These are phyloP conservation scores for Arbutus unedo DNA, from an alignment of 148 eudicot genomes.

Conservation along the genomic window DNA sequence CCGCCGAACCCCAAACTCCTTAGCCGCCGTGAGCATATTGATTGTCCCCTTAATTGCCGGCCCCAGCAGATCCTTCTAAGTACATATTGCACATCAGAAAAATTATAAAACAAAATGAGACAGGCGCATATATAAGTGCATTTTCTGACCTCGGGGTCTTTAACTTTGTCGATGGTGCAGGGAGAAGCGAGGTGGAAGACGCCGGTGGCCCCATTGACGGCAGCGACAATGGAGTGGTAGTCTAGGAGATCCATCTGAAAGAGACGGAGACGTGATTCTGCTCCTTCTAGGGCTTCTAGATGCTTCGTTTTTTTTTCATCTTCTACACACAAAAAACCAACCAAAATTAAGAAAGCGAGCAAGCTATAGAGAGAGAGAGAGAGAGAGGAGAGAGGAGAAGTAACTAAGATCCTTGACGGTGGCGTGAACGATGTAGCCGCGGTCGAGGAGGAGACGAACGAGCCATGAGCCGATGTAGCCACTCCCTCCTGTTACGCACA, in stretches of 20 bases:
- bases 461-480: slow-evolving; percentile 88
- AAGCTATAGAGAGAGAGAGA: background rate
- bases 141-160: slow-evolving; percentile 56
- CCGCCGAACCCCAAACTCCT: slow-evolving; percentile 69
- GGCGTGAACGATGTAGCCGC: slow-evolving; percentile 93
- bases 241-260: slow-evolving; percentile 81
- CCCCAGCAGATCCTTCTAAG: slow-evolving; percentile 53
- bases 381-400: background rate
- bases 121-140: background rate
- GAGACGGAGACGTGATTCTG: slow-evolving; percentile 63
- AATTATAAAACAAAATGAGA: background rate
- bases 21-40: slow-evolving; percentile 75
- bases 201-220: slow-evolving; percentile 51
- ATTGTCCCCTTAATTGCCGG: slow-evolving; percentile 83
- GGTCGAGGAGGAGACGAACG: slow-evolving; percentile 68
- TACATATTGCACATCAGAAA: too few relatives aligned
- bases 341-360: background rate
- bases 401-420: slow-evolving; percentile 66
- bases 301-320: slow-evolving; percentile 34
- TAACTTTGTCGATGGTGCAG: slow-evolving; percentile 54
- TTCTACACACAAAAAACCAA: background rate
- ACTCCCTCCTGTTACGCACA: slow-evolving; percentile 91
- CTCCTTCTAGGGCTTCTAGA: slow-evolving; percentile 72
- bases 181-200: slow-evolving; percentile 93
- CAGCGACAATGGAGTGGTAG: slow-evolving; percentile 60